phyloP scores from a whole-genome alignment of 2,329 filamentous ascomycete genomes.

The Onygenales sp. region DNA sequence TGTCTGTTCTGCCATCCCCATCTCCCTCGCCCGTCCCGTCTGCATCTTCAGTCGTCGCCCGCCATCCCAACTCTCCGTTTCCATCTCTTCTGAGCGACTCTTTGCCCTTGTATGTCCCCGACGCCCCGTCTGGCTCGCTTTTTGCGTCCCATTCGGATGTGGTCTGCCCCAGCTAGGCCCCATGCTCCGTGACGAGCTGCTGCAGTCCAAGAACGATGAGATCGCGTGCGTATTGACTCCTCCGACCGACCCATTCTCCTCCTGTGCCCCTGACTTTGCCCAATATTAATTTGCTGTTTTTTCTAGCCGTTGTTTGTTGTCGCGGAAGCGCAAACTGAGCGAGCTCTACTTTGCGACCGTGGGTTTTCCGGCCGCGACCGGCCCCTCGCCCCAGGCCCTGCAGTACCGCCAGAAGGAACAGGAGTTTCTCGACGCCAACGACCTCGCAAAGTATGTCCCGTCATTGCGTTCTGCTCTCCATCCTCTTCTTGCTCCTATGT shows the following conservation, averaged over 20 bases:
- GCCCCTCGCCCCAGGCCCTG: conserved; percentile 48
- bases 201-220: conserved; percentile 42
- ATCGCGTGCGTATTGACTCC: conserved; percentile 38
- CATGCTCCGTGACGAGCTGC: conserved; percentile 42
- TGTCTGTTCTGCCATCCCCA: conserved; percentile 17
- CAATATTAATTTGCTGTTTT: conserved; percentile 27
- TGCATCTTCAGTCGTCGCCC: conserved; percentile 27
- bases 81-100: conserved; percentile 37
- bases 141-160: conserved; percentile 42
- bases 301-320: conserved; percentile 52
- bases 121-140: conserved; percentile 29
- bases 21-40: conserved; percentile 21
- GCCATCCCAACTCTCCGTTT: conserved; percentile 30
- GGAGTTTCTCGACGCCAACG: conserved; percentile 48
- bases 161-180: conserved; percentile 38
- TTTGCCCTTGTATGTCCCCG: conserved; percentile 34
- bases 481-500: neutral
- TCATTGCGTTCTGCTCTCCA: conserved; percentile 9
- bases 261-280: conserved; percentile 11
- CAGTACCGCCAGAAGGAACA: conserved; percentile 40
- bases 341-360: conserved; percentile 78
- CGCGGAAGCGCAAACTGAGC: conserved; percentile 83
- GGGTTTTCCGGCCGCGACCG: conserved; percentile 37
- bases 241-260: conserved; percentile 18
- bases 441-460: conserved; percentile 45